phyloP scores from a whole-genome alignment of 495 filamentous ascomycete genomes.

The Hyaloscypha bicolor region DNA sequence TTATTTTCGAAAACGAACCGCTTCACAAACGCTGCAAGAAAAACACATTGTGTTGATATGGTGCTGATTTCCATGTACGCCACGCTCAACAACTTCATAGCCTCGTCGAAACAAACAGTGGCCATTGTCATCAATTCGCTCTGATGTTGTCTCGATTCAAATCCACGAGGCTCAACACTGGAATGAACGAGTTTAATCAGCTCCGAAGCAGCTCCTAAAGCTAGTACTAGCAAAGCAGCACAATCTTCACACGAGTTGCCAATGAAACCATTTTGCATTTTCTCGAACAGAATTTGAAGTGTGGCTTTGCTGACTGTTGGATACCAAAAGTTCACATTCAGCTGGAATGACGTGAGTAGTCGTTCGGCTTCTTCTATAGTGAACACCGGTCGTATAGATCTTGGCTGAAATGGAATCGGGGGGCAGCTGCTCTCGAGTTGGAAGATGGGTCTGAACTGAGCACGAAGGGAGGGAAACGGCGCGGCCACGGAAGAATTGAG shows the following conservation, averaged over 20 bases:
- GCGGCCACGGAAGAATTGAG: slow-evolving; percentile 37
- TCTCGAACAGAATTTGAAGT: slow-evolving; percentile 25
- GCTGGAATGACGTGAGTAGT: slow-evolving; percentile 38
- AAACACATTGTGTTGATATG: slow-evolving; percentile 38
- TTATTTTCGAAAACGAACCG: not conserved
- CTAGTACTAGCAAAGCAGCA: slow-evolving; percentile 37
- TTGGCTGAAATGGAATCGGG: slow-evolving; percentile 22
- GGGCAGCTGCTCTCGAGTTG: slow-evolving; percentile 36
- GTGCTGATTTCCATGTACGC: slow-evolving; percentile 39
- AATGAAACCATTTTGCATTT: slow-evolving; percentile 23
- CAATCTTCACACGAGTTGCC: slow-evolving; percentile 33
- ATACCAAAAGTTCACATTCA: slow-evolving; percentile 43
- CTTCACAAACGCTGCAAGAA: slow-evolving; percentile 36
- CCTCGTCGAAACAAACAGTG: slow-evolving; percentile 38
- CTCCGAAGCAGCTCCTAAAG: slow-evolving; percentile 38
- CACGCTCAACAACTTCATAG: slow-evolving; percentile 36
- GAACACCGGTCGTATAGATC: slow-evolving; percentile 37
- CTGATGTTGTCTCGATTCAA: slow-evolving; percentile 19
- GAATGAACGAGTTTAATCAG: slow-evolving; percentile 24
- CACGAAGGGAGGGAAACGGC: slow-evolving; percentile 35
- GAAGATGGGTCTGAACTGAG: slow-evolving; percentile 38
- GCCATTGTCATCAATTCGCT: slow-evolving; percentile 33
- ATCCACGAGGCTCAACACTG: slow-evolving; percentile 2
- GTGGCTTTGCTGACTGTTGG: slow-evolving; percentile 34
- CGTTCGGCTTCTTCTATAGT: slow-evolving; percentile 40